Evolutionary conservation across 768 basidiomycete species (phyloP).

Genomic region (Lactarius vividus): DNA sequence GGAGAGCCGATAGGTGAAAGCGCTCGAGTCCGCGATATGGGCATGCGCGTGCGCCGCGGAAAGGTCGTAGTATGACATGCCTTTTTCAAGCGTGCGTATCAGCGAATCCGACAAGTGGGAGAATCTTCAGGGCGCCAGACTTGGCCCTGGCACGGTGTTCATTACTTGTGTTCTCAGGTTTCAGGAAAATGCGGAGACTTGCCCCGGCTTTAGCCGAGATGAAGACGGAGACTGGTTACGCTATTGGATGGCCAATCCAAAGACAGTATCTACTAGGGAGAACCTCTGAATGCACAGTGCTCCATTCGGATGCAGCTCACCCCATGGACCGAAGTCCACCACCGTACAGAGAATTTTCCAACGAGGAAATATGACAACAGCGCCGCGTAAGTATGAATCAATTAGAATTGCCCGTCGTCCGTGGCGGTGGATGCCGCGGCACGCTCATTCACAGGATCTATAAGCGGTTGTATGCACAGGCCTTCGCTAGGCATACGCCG

Average conservation of each 20-base stretch:
- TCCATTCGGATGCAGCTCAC: not conserved
- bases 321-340: not conserved
- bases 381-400: not conserved
- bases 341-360: not conserved
- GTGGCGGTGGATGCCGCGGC: not conserved
- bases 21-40: not conserved
- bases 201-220: not conserved
- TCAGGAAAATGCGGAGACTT: not conserved
- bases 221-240: not conserved
- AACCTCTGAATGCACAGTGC: not conserved
- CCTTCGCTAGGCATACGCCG: not conserved
- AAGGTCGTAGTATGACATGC: not conserved
- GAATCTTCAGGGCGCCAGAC: not conserved
- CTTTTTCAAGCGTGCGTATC: not conserved
- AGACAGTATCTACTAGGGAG: not conserved
- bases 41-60: constrained; percentile 11
- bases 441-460: not conserved
- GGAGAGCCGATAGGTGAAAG: not conserved
- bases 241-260: not conserved
- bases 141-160: not conserved
- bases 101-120: constrained; percentile 1
- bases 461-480: not conserved
- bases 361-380: not conserved
- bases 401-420: not conserved
- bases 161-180: not conserved